Evolutionary conservation across 192 early-diverging fungal genomes (phyloP).

Genomic region (Backusella psychrophila): DNA sequence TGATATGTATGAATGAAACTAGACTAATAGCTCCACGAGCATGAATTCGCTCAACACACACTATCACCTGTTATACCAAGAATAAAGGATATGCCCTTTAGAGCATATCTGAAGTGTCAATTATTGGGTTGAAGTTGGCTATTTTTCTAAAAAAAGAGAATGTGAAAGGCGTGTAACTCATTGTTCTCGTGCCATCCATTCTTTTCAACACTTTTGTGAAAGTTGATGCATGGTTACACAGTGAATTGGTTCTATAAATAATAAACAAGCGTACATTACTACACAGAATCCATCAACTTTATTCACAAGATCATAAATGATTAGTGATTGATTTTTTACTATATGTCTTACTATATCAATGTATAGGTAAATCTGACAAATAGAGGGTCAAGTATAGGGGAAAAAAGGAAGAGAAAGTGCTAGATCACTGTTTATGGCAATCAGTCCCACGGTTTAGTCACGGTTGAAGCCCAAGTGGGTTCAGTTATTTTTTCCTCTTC

Average conservation of each 20-base stretch:
- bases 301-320: background rate
- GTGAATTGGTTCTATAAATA: background rate
- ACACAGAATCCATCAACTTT: background rate
- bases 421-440: background rate
- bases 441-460: conserved; percentile 3
- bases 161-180: background rate
- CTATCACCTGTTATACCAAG: background rate
- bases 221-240: background rate
- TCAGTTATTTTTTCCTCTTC: background rate
- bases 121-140: background rate
- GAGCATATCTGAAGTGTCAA: background rate
- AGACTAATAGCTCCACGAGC: background rate
- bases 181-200: too few relatives aligned
- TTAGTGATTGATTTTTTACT: background rate
- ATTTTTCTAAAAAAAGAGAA: background rate
- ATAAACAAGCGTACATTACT: background rate
- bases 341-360: background rate
- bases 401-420: background rate
- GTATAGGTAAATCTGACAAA: background rate
- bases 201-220: too few relatives aligned
- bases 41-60: background rate
- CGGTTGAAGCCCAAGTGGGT: conserved; percentile 5
- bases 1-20: background rate
- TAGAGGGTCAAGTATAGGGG: background rate
- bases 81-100: background rate